These are phyloP conservation scores for Salvia rosmarinus DNA, from an alignment of 257 asterid species.

Conservation along the genomic window DNA sequence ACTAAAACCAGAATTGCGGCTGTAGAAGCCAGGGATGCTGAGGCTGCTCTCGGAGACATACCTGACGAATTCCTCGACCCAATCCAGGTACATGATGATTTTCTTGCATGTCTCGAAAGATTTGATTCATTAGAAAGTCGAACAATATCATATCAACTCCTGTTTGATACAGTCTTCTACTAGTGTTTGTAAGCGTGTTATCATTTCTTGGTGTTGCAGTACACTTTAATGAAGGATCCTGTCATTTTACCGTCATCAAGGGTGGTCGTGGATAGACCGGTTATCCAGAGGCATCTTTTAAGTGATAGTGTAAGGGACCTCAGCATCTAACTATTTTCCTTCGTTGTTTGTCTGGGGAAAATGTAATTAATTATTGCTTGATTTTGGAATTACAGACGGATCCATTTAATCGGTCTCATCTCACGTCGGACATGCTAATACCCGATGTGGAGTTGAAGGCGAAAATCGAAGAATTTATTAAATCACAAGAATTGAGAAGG, in stretches of 20 bases:
- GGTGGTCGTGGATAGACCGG: slow-evolving; percentile 78
- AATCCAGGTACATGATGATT: slow-evolving; percentile 65
- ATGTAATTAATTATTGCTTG: background rate
- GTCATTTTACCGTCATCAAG: slow-evolving; percentile 89
- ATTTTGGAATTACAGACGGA: slow-evolving; percentile 68
- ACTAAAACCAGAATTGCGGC: slow-evolving; percentile 80
- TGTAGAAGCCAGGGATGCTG: slow-evolving; percentile 87
- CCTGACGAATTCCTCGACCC: slow-evolving; percentile 99
- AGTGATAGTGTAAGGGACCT: slow-evolving; percentile 65
- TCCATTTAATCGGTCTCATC: slow-evolving; percentile 95
- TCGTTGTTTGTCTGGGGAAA: background rate
- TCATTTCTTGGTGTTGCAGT: slow-evolving; percentile 55
- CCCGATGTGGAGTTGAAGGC: slow-evolving; percentile 82
- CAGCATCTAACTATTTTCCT: background rate
- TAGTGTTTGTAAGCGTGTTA: background rate
- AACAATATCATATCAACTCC: background rate
- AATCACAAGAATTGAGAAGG: slow-evolving; percentile 54
- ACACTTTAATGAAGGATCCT: slow-evolving; percentile 93
- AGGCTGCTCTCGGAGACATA: slow-evolving; percentile 95
- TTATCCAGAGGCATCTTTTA: slow-evolving; percentile 93
- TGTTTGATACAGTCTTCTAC: background rate
- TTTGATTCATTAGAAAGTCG: background rate
- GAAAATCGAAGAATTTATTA: slow-evolving; percentile 69
- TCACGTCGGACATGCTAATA: slow-evolving; percentile 86
- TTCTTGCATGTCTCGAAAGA: background rate